Conservation (phyloP, 257 asterid genomes). For the Penstemon barbatus region DNA sequence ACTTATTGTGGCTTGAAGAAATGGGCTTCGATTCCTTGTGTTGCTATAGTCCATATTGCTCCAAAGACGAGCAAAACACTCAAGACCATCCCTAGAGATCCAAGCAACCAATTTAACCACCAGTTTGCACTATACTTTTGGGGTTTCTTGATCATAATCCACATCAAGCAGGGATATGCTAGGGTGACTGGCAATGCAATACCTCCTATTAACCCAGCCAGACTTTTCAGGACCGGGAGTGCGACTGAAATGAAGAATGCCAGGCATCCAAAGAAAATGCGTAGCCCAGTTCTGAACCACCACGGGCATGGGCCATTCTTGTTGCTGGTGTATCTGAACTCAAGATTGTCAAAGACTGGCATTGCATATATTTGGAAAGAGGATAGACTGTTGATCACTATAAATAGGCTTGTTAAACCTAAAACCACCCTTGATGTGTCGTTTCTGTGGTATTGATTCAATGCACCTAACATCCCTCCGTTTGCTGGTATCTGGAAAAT, state of each 20-base stretch:
- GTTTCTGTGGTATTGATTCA: conserved; percentile 60
- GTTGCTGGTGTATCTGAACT: conserved; percentile 76
- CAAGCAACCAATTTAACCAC: conserved; percentile 76
- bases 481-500: conserved; percentile 61
- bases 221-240: conserved; percentile 66
- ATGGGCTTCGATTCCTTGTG: conserved; percentile 63
- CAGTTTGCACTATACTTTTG: conserved; percentile 47
- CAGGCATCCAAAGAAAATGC: conserved; percentile 72
- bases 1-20: conserved; percentile 70
- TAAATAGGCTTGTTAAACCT: conserved; percentile 59
- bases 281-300: conserved; percentile 65
- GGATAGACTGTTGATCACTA: conserved; percentile 72
- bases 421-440: conserved; percentile 50
- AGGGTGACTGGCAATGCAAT: conserved; percentile 75
- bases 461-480: conserved; percentile 73
- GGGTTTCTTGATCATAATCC: conserved; percentile 70
- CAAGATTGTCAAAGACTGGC: conserved; percentile 91
- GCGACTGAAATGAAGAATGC: conserved; percentile 81
- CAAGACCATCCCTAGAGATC: conserved; percentile 60
- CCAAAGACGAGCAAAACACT: conserved; percentile 63
- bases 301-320: conserved; percentile 69
- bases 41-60: conserved; percentile 72
- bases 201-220: conserved; percentile 84
- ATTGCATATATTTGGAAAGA: conserved; percentile 92
- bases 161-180: conserved; percentile 90